These are phyloP conservation scores for Osmanthus fragrans DNA, from an alignment of 257 asterid genomes.

Conservation along the genomic window DNA sequence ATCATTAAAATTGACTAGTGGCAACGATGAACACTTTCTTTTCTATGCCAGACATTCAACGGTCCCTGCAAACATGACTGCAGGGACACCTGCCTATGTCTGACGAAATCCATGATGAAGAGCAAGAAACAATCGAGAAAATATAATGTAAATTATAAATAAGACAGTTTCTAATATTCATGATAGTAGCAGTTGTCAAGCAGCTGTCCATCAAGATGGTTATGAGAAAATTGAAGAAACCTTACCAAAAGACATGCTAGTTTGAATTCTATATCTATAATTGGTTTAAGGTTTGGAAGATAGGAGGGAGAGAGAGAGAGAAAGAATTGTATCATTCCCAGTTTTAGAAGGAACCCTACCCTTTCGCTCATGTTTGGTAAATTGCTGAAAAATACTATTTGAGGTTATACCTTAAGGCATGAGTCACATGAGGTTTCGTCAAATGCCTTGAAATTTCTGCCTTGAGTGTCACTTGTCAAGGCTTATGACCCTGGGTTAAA, in stretches of 20 bases:
- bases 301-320: background rate
- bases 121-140: background rate
- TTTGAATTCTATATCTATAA: background rate
- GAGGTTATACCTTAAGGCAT: background rate
- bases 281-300: background rate
- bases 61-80: conserved; percentile 35
- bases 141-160: background rate
- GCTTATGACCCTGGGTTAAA: background rate
- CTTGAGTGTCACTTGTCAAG: background rate
- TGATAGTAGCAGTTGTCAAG: background rate
- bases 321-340: background rate
- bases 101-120: background rate
- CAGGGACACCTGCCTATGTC: conserved; percentile 41
- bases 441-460: background rate
- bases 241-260: background rate
- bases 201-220: background rate
- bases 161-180: background rate
- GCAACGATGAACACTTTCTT: conserved; percentile 31
- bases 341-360: background rate
- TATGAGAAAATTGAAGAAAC: background rate
- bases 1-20: background rate
- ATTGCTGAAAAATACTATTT: background rate
- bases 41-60: conserved; percentile 43
- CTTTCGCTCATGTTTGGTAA: background rate
- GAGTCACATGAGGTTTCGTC: no score